Conservation (phyloP, 1,139 yeast species). For the Protomyces lactucae-debilis region DNA sequence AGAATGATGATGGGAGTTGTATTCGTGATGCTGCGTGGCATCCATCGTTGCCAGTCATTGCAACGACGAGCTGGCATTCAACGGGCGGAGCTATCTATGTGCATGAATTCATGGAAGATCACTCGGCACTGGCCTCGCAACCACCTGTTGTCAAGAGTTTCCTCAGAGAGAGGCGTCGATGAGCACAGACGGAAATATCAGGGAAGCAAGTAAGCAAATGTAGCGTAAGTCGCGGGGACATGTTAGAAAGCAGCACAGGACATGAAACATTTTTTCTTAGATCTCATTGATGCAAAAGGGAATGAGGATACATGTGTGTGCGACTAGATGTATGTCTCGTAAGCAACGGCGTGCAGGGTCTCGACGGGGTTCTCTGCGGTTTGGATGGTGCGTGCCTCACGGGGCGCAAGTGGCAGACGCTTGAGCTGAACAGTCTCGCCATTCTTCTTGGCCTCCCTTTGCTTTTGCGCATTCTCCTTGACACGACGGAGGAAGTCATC, state of each 20-base stretch:
- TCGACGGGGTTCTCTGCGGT: slow-evolving; percentile 80
- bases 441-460: slow-evolving; percentile 88
- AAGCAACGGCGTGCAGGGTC: slow-evolving; percentile 98
- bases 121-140: neutral
- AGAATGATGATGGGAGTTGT: slow-evolving; percentile 12
- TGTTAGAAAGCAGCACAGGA: too few species aligned
- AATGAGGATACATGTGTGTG: neutral
- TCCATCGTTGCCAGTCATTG: slow-evolving; percentile 33
- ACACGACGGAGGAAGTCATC: slow-evolving; percentile 98
- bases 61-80: slow-evolving; percentile 32
- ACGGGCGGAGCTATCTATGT: slow-evolving; percentile 32
- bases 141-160: neutral
- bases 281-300: neutral
- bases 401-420: slow-evolving; percentile 98
- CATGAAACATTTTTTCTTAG: too few species aligned
- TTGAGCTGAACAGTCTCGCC: slow-evolving; percentile 87
- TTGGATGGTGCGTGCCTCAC: slow-evolving; percentile 79
- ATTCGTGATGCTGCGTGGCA: slow-evolving; percentile 36
- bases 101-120: slow-evolving; percentile 30
- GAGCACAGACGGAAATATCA: neutral
- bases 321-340: slow-evolving; percentile 45
- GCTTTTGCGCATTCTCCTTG: slow-evolving; percentile 89
- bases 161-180: neutral
- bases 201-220: neutral
- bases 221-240: neutral